These are phyloP conservation scores for Coemansia sp. DNA, from an alignment of 192 early-diverging fungal genomes.

Conservation along the genomic window DNA sequence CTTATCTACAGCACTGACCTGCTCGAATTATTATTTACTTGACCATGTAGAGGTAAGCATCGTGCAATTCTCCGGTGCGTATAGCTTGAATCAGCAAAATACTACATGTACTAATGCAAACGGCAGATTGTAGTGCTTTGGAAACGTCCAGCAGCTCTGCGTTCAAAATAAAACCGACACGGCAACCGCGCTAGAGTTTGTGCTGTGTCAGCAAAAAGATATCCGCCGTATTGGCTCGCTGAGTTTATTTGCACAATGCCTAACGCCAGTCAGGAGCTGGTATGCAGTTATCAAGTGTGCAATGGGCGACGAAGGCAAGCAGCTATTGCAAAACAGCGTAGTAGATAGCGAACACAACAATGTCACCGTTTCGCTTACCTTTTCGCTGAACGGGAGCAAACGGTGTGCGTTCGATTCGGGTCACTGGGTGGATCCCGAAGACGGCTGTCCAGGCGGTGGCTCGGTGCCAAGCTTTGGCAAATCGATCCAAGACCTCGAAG, in stretches of 20 bases:
- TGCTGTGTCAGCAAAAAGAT: slow-evolving; percentile 32
- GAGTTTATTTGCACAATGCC: slow-evolving; percentile 26
- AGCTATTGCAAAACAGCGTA: slow-evolving; percentile 24
- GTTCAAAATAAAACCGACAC: slow-evolving; percentile 37
- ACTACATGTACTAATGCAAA: neutral
- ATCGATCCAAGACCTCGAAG: slow-evolving; percentile 18
- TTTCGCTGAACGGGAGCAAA: slow-evolving; percentile 29
- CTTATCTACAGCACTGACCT: no score
- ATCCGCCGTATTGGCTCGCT: slow-evolving; percentile 31
- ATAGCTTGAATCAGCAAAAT: no score
- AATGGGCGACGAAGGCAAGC: slow-evolving; percentile 25
- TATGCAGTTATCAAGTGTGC: slow-evolving; percentile 15
- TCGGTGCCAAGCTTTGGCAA: slow-evolving; percentile 28
- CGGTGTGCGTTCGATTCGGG: slow-evolving; percentile 40
- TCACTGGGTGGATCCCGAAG: slow-evolving; percentile 33
- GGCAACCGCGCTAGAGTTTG: slow-evolving; percentile 29
- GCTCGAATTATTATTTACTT: neutral
- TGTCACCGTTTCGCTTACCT: slow-evolving; percentile 27
- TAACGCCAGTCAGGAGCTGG: slow-evolving; percentile 14
- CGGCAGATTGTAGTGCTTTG: slow-evolving; percentile 33
- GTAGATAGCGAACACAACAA: slow-evolving; percentile 2
- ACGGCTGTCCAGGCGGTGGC: slow-evolving; percentile 39
- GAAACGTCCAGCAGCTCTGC: slow-evolving; percentile 47
- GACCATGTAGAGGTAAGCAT: slow-evolving; percentile 8
- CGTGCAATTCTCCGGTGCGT: neutral